These are phyloP conservation scores for Calcarisporium arbuscula DNA, from an alignment of 2,329 filamentous ascomycete genomes.

Conservation along the genomic window DNA sequence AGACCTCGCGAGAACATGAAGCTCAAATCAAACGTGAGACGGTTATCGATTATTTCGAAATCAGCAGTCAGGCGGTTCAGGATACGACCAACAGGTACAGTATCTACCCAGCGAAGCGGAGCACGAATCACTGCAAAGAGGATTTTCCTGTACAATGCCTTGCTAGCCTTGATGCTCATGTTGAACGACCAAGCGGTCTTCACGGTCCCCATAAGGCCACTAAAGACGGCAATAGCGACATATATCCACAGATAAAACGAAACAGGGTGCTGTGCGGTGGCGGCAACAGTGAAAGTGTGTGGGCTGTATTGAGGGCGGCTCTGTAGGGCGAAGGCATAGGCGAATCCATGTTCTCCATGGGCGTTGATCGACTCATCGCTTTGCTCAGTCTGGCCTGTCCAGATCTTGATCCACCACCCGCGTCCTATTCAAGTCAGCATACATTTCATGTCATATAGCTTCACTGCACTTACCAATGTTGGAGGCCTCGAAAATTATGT, in stretches of 20 bases:
- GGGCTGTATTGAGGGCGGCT: too few relatives aligned
- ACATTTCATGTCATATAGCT: too few relatives aligned
- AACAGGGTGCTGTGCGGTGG: slow-evolving; percentile 32
- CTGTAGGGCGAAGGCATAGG: slow-evolving; percentile 41
- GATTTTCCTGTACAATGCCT: slow-evolving; percentile 59
- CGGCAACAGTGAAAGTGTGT: slow-evolving; percentile 33
- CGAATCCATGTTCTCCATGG: slow-evolving; percentile 28
- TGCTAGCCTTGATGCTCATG: slow-evolving; percentile 64
- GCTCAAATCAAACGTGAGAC: slow-evolving; percentile 56
- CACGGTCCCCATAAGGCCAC: slow-evolving; percentile 53
- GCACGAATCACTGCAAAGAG: slow-evolving; percentile 63
- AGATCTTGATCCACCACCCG: slow-evolving; percentile 59
- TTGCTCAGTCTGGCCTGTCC: slow-evolving; percentile 36
- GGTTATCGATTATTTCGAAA: slow-evolving; percentile 66
- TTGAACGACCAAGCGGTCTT: slow-evolving; percentile 58
- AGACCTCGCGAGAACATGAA: slow-evolving; percentile 56
- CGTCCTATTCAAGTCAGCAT: slow-evolving; percentile 31
- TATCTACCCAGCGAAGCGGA: slow-evolving; percentile 74
- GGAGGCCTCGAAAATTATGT: slow-evolving; percentile 47
- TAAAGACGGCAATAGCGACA: slow-evolving; percentile 49
- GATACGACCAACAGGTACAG: slow-evolving; percentile 68
- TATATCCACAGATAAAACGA: slow-evolving; percentile 65
- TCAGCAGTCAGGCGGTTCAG: slow-evolving; percentile 75
- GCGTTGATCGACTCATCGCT: slow-evolving; percentile 15
- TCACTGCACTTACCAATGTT: slow-evolving; percentile 40